Evolutionary conservation across 139 green algal genomes (phyloP).

Genomic region (Picochlorum sp.): DNA sequence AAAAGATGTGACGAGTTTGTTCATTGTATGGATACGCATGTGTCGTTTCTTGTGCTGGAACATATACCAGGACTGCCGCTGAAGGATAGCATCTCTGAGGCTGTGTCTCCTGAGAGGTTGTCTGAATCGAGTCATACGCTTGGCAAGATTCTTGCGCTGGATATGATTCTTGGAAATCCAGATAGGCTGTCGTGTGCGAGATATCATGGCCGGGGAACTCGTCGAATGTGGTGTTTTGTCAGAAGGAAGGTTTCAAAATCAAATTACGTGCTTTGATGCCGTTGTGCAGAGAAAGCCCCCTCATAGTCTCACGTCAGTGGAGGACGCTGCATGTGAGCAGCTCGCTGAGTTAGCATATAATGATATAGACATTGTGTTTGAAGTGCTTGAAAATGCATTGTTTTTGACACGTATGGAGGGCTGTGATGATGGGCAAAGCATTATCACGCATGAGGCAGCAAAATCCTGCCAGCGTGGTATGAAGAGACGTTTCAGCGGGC

Average conservation of each 20-base stretch:
- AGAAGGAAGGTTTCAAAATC: slow-evolving; percentile 13
- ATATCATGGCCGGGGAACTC: slow-evolving; percentile 71
- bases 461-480: slow-evolving; percentile 59
- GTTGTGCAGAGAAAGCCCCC: slow-evolving; percentile 67
- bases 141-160: slow-evolving; percentile 60
- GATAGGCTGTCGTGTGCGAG: slow-evolving; percentile 63
- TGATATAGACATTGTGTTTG: slow-evolving; percentile 21
- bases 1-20: slow-evolving; percentile 23
- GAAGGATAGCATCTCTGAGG: slow-evolving; percentile 30
- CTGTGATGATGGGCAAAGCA: slow-evolving; percentile 5
- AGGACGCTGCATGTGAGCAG: slow-evolving; percentile 60
- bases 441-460: slow-evolving; percentile 6
- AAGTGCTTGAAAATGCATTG: slow-evolving; percentile 38
- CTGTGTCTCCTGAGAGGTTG: slow-evolving; percentile 9
- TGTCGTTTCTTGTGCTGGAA: slow-evolving; percentile 40
- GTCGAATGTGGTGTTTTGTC: slow-evolving; percentile 32
- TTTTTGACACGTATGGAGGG: slow-evolving; percentile 15
- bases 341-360: slow-evolving; percentile 60
- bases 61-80: slow-evolving; percentile 46
- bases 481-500: slow-evolving; percentile 20
- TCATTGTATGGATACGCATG: slow-evolving; percentile 32
- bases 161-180: slow-evolving; percentile 72
- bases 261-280: slow-evolving; percentile 68
- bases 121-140: slow-evolving; percentile 40
- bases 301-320: slow-evolving; percentile 22